These are phyloP conservation scores for Globisporangium apiculatum DNA, from an alignment of 352 stramenopile genomes.

Conservation along the genomic window DNA sequence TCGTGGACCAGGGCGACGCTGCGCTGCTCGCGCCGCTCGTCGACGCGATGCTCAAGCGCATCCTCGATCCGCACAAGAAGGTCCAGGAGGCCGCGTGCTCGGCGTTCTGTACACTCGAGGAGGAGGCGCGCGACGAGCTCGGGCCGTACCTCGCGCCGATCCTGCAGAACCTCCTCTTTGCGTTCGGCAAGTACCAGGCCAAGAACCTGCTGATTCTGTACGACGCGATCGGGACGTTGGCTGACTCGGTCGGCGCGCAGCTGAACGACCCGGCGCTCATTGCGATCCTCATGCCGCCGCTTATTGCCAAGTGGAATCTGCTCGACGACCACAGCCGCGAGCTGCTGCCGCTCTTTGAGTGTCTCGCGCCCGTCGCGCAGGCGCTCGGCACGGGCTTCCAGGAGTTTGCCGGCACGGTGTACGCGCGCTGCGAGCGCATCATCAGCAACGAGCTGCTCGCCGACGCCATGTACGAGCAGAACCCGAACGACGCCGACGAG, in stretches of 20 bases:
- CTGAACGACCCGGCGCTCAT: conserved; percentile 91
- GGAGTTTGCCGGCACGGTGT: conserved; percentile 81
- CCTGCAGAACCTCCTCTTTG: conserved; percentile 88
- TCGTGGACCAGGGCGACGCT: conserved; percentile 88
- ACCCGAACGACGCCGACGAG: conserved; percentile 68
- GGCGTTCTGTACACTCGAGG: conserved; percentile 92
- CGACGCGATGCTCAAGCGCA: conserved; percentile 83
- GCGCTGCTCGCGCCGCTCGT: conserved; percentile 74
- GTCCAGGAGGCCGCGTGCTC: conserved; percentile 94
- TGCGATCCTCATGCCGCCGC: conserved; percentile 88
- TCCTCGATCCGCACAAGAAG: conserved; percentile 92
- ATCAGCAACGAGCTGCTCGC: conserved; percentile 81
- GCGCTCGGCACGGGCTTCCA: conserved; percentile 84
- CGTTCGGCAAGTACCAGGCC: conserved; percentile 91
- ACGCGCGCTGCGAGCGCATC: conserved; percentile 73
- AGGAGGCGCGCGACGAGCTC: conserved; percentile 91
- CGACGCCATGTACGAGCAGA: conserved; percentile 76
- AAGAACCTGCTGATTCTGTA: conserved; percentile 95
- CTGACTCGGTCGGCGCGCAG: conserved; percentile 89
- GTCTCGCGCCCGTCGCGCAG: conserved; percentile 78
- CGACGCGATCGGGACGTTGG: conserved; percentile 94
- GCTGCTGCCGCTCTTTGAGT: conserved; percentile 87
- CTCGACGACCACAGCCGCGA: conserved; percentile 74
- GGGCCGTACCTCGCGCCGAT: conserved; percentile 91
- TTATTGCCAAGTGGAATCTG: conserved; percentile 91